Base-by-base conservation (phyloP, 352 stramenopile species). In the Aphanomyces cochlioides region DNA sequence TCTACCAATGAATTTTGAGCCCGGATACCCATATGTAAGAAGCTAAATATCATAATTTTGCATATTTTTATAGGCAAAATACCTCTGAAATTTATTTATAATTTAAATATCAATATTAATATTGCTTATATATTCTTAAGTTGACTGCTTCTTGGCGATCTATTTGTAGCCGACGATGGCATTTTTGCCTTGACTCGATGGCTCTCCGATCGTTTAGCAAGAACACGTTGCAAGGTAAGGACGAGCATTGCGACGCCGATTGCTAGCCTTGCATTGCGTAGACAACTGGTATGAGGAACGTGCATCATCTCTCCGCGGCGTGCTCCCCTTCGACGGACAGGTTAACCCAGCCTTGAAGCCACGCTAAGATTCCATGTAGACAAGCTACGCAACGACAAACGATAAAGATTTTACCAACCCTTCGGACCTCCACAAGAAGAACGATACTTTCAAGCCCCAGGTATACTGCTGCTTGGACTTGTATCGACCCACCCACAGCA, bases 211-310 rank as follows among this genome's bases (percentile, higher is more conserved):
- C 58, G 37, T 66, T 66, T 41, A 66, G 58, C 17, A 66, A 66
- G 19, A 41, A 66, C 58, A 66, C 58, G 37, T 41, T 66, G 58
- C 58, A 66, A 53, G 58, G 58, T 66, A 47, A 37, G 17, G 17
- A 4, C 7, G 56, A 28, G n/a, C n/a, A 7, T 12, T 37, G 10
- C 8, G 8, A 28, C 10, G 50, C 50, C 10, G 19, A 28, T 28
- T 43, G 28, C 39, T 63, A n/a, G 21, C n/a, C 56, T 43, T 47
- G 38, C 43, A n/a, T 21, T 38, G 3, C n/a, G 15, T 38, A 94
- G 86, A 90, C 65, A 94, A 94, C 61, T 94, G 86, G 86, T 92
- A 82, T 63, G 86, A 94, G 77, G 86, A 94, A 66, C 83, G 86
- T 17, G 72, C 76, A 3, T 50, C 74, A 54, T 78, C 83, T 19